Base-by-base conservation (phyloP, 441 rosid species). In the Adansonia rubrostipa region DNA sequence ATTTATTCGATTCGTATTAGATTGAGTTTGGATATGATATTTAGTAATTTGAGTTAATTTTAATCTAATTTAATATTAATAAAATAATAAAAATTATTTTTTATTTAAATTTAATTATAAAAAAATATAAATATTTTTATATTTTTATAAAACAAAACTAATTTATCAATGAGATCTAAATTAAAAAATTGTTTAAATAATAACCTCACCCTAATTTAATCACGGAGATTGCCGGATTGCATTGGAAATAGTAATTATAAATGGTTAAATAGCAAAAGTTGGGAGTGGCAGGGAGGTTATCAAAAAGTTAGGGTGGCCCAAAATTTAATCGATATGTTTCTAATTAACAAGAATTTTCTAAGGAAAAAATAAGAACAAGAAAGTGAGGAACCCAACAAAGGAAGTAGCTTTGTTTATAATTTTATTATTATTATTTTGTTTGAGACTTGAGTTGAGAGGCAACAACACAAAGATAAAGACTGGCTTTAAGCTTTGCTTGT, bases 401-500 rank as follows among this genome's bases (percentile, higher is more conserved):
- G 53, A 74, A 81, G 78, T 79, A 75, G 48, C 63, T 65, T 63
- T 75, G 9, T 15, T 54, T 58, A 44, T 24, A 48, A 0, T 65
- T 62, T 57, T 6, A 17, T 57, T 2, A 20, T 10, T 10, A 6
- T 19, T 57, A 6, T 40, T 40, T 69, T 67, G 72, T 54, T 67
- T 45, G 15, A 19, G 72, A 45, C 4, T n/a, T 40, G 24, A 65
- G 50, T 8, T 45, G 36, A 42, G 73, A 40, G 73, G 54, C 47
- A 53, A 66, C 44, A 53, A 66, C 36, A 51, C 19, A 17, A 51
- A 65, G 73, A 51, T 40, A 64, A 64, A 64, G 63, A 80, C 71
- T 28, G 76, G 54, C 79, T 71, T 78, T 77, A 22, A 54, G 76
- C 74, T 76, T 72, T 75, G 84, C 78, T 77, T 84, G 79, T 65